Base-by-base conservation (phyloP, 306 rosid species). In the Lathyrus aphaca region DNA sequence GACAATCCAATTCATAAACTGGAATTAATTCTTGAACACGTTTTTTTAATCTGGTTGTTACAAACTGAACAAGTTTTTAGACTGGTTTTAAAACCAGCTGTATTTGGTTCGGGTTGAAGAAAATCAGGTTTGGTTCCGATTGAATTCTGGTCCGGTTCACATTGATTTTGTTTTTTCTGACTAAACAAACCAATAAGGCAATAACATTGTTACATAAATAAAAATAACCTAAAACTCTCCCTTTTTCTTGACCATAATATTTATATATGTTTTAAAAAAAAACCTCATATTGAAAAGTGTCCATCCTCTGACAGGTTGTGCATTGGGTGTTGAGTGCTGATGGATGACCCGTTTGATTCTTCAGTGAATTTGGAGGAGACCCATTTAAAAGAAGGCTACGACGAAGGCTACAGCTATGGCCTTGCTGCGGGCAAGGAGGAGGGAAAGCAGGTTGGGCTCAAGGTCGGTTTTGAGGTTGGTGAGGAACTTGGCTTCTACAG, bases 401-500 rank as follows among this genome's bases (percentile, higher is more conserved):
- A 85, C 10, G 89, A 92, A 27, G 96, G 89, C 53, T 73, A 86
- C 77, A 61, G 59, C 2, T 64, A 87, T 1, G 96, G 96, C 10
- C 78, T 87, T 11, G 13, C 59, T 17, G 9, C 76, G 1, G 95
- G 95, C 60, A 84, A 66, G 70, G 88, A 83, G 10, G 98, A 92
- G 63, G 91, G 66, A 0, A 40, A 58, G 37, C 88, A 85, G 55
- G 91, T 87, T 17, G 98, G 98, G 48, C 88, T 89, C 7, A 89
- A 87, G 50, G 64, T 72, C 21, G 98, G 96, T 1, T 92, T 92
- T 67, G 89, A 92, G 85, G 74, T 74, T 7, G 96, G 92, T 4
- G 89, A 92, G 74, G 92, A 89, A 58, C 77, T 94, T 3, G 95
- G 97, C 1, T 85, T 94, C 82, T 90, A 90, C 80, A 54, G 74